Evolutionary conservation across 257 asterid species (phyloP), one percentile per base, ranked within the genome.

Genomic region (Schizonepeta tenuifolia): DNA sequence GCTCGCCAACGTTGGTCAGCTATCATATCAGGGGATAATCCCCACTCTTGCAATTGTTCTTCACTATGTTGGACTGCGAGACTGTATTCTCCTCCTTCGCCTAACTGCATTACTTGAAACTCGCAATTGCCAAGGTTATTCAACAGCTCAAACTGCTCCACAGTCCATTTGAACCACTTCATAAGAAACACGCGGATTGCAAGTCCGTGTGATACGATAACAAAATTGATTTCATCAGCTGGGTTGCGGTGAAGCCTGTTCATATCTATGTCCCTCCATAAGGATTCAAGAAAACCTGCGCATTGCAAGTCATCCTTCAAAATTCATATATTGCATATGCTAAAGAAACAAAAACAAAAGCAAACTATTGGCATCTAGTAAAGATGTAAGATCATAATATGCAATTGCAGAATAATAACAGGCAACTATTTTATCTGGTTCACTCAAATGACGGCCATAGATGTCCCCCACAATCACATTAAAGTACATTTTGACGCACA

Each of bases 221-320:
- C 61, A 2, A 86, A 86, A 61, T 86, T 86, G 15, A 86, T 83
- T 28, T 84, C 85, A 5, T 84, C 83, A 1, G 82, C 20, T 6
- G 80, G 64, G 46, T 79, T 76, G 0, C 71, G 82, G 51, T 76
- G 80, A 26, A 86, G 86, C 83, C 92, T 78, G 75, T 78, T 76
- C 89, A 86, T 82, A 50, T 84, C 92, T 71, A 86, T 86, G 81
- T 86, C 92, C 86, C 92, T 84, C 92, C 92, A 86, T 41, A 86
- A 56, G 28, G 89, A 84, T 78, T 86, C 92, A 13, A 86, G 89
- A 77, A 86, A 86, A 77, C 82, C 92, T 86, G 87, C 81, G 77
- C 21, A n/a, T 31, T 36, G 65, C 3, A 28, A 68, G 43, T 18
- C 15, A 73, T 35, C 49, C 59, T 58, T 71, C 18, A 72, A 72